phyloP scores from a whole-genome alignment of 768 basidiomycete genomes.

The Suillus brevipes region DNA sequence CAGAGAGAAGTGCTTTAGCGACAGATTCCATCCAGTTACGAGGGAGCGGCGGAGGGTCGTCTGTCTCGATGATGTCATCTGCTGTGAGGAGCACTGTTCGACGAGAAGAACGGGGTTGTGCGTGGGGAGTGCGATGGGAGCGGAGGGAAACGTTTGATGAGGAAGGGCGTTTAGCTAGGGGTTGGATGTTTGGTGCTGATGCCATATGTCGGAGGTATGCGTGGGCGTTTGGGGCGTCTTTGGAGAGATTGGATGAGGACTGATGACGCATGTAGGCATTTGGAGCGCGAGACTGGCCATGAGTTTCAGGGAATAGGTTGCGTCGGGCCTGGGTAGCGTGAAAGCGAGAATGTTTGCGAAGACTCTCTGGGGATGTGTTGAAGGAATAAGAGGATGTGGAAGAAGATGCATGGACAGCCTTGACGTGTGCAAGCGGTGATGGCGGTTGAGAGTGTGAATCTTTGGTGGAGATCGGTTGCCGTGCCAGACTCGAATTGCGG shows the following conservation, averaged over 20 bases:
- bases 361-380: conserved; percentile 22
- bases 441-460: conserved; percentile 24
- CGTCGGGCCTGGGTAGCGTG: conserved; percentile 4
- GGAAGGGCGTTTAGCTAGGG: conserved; percentile 33
- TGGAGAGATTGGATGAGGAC: conserved; percentile 26
- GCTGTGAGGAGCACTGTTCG: conserved; percentile 35
- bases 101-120: conserved; percentile 18
- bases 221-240: conserved; percentile 49
- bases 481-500: conserved; percentile 22
- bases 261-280: conserved; percentile 19
- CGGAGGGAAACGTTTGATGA: conserved; percentile 32
- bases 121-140: conserved; percentile 39
- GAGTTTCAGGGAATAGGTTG: neutral
- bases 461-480: conserved; percentile 18
- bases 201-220: conserved; percentile 77
- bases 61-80: conserved; percentile 27
- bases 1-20: conserved; percentile 62
- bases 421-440: conserved; percentile 24
- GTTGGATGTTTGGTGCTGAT: conserved; percentile 51
- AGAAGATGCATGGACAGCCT: conserved; percentile 15
- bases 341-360: conserved; percentile 14
- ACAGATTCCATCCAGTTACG: conserved; percentile 71
- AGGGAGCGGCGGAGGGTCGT: conserved; percentile 54
- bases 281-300: neutral
- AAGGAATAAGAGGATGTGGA: conserved; percentile 15